Percentiles rank a stretch among this genome's conserved stretches.
Conservation (phyloP, 2,329 filamentous ascomycete genomes). For the Neofusicoccum ribis region DNA sequence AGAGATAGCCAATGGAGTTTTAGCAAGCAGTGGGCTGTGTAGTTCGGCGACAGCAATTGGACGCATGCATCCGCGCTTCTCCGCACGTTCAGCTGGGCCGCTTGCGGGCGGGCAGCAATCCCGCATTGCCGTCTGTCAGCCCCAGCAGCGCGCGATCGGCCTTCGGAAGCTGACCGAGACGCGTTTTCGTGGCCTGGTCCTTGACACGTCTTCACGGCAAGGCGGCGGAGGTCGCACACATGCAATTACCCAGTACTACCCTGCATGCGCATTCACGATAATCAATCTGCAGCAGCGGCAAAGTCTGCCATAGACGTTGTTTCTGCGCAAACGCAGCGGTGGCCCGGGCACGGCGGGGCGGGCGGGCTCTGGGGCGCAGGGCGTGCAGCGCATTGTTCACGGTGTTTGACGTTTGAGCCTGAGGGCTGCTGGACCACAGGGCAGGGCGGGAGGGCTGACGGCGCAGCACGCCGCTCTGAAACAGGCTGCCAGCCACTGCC, state of each 20-base stretch:
- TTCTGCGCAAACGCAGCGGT: neutral
- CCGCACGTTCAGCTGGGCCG: conserved; percentile 8
- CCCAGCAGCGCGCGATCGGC: neutral
- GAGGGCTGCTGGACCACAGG: neutral
- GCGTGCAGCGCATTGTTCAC: neutral
- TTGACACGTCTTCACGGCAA: neutral
- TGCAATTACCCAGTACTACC: conserved; percentile 2
- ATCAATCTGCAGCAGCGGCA: conserved; percentile 14
- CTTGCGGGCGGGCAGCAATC: neutral
- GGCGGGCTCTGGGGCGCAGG: neutral
- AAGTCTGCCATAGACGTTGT: neutral
- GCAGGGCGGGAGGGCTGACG: neutral
- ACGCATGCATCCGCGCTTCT: neutral
- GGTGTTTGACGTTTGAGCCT: neutral
- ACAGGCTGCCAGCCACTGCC: conserved; percentile 15
- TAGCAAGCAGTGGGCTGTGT: neutral
- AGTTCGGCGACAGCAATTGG: neutral
- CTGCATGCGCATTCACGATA: conserved; percentile 13
- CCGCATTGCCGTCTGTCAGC: neutral
- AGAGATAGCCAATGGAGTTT: neutral
- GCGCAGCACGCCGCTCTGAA: neutral
- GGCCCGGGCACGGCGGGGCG: neutral
- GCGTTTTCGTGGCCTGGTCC: conserved; percentile 5
- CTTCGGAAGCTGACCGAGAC: conserved; percentile 8
- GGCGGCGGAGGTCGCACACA: neutral